Evolutionary conservation across 805 yeast genomes (phyloP), one percentile per base, ranked within the genome.

Genomic region (Sugiyamaella smithiae): DNA sequence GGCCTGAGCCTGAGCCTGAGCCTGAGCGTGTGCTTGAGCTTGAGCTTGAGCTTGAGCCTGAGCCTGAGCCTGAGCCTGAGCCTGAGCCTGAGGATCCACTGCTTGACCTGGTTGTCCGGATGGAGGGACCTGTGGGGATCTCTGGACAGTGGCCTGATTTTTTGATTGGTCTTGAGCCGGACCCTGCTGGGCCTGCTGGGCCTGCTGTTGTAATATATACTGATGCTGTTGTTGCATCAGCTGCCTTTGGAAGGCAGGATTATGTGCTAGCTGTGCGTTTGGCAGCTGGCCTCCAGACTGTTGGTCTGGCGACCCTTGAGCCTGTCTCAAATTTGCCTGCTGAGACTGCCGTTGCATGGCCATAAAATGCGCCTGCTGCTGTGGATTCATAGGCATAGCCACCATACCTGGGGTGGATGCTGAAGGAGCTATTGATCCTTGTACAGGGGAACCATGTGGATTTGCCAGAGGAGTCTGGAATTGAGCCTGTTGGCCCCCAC

Each of bases 1-100:
- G 23, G 41, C 40, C 49, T 35, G 47, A 43, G 45, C 44, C 38
- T 33, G 51, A 44, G 53, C 49, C 35, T 46, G 54, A 7, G 52
- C 48, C 45, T 45, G 50, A n/a, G 43, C 53, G 4, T 40, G 45
- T 14, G 47, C 48, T 14, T 48, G 49, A 11, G 36, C 46, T 28
- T 49, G 49, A 31, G 20, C 44, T 17, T 46, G 43, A 2, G 38
- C 48, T 29, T 28, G 43, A 11, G 17, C 22, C 32, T 26, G 33
- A 12, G 36, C 44, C 22, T 23, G 36, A 26, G 26, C 44, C 31
- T 16, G 17, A 14, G n/a, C 3, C 17, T 38, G 48, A 8, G 42
- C 49, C 38, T 49, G 52, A 28, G 14, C 53, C 40, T 48, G 56
- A 42, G 17, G 45, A n/a, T 29, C 16, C 14, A 16, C 14, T 16